Evolutionary conservation across 2,329 filamentous ascomycete genomes (phyloP).

Genomic region (Epichloe aotearoae): DNA sequence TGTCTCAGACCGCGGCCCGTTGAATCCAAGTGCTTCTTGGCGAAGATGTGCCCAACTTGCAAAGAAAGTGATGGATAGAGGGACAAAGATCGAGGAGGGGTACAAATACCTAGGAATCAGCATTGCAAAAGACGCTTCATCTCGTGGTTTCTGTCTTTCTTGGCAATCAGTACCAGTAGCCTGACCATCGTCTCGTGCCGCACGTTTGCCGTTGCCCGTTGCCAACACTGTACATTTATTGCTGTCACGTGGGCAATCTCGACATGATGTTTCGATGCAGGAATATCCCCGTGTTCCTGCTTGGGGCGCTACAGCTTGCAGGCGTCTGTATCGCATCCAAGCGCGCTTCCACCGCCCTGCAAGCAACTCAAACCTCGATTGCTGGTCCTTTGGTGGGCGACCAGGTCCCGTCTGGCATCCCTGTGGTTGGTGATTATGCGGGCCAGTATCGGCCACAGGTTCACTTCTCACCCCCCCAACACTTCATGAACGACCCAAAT

Average conservation of each 20-base stretch:
- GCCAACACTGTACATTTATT: neutral
- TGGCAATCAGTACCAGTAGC: neutral
- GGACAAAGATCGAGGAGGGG: neutral
- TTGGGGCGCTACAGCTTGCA: neutral
- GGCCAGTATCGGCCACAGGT: slow-evolving; percentile 10
- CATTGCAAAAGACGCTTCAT: too few species aligned
- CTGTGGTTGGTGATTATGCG: slow-evolving; percentile 10
- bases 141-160: neutral
- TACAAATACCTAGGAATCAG: neutral
- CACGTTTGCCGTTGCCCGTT: neutral
- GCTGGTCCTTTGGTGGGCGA: neutral
- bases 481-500: slow-evolving; percentile 7
- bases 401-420: slow-evolving; percentile 11
- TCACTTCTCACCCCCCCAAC: slow-evolving; percentile 3
- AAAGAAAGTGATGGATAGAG: neutral
- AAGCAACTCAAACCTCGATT: neutral
- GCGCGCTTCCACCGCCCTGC: neutral
- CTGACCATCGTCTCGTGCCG: neutral
- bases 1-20: too few species aligned
- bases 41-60: neutral
- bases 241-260: neutral
- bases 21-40: neutral
- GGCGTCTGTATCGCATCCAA: neutral
- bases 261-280: neutral
- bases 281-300: neutral